Base-by-base conservation (phyloP, 2,329 filamentous ascomycete genomes). In the Coleophoma crateriformis region DNA sequence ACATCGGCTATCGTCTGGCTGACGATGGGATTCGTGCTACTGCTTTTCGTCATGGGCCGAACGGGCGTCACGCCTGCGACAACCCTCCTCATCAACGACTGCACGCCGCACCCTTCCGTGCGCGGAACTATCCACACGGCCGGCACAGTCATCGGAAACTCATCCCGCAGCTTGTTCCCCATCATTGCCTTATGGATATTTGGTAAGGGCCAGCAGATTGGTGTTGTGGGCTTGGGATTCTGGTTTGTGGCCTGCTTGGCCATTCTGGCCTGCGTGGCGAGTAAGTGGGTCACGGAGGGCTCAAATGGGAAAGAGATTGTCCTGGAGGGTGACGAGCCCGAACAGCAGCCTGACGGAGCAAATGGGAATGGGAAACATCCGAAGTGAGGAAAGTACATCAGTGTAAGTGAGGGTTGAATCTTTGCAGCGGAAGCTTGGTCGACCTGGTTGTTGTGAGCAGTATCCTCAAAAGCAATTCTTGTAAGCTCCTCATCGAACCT, bases 1-100 rank as follows among this genome's bases (percentile, higher is more conserved):
- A 54, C 50, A 27, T 37, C 22, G n/a, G 47, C 47, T 27, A 20
- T 46, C 13, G 32, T 54, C 7, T 54, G 52, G 52, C 22, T 54
- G 7, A 37, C 49, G 8, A 35, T 51, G 7, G 39, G 34, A 7
- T 34, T 33, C 6, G 35, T 51, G 1, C 71, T 87, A 2, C 70
- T 79, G 5, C 64, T 88, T 5, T 86, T 90, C 60, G 85, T 89
- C 13, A 71, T 84, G 4, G 86, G 82, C 0, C 75, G 87, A 35
- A 90, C 87, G 0, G 88, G 90, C 58, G 77, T 76, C 0, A 63
- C 78, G 3, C 78, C 78, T 2, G 76, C 76, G 2, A 77, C 74
- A 60, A 78, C 78, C 39, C 78, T 82, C 49, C 64, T 82, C n/a
- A 67, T 82, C 42, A 81, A 81, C 56, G 80, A 82, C 59, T 76